Evolutionary conservation across 352 stramenopile genomes (phyloP).

Genomic region (Phytophthora sp.): DNA sequence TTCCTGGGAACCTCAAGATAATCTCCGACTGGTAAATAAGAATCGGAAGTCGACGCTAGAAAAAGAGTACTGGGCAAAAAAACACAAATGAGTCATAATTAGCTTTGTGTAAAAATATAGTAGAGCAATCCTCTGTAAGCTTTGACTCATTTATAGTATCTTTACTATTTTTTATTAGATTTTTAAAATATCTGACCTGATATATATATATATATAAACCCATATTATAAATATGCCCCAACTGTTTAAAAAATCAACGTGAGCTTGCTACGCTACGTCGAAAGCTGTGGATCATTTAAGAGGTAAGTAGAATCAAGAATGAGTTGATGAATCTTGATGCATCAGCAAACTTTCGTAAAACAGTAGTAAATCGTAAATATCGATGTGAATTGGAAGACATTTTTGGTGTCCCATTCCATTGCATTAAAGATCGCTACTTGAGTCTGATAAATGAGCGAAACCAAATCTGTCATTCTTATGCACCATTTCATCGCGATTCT

Average conservation of each 20-base stretch:
- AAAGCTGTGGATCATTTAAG: conserved; percentile 2
- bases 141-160: conserved; percentile 1
- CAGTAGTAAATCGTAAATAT: conserved; percentile 1
- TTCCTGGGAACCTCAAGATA: too few species aligned
- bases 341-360: background rate
- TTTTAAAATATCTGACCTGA: conserved; percentile 6
- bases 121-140: conserved; percentile 7
- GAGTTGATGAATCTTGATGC: background rate
- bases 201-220: conserved; percentile 7
- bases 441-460: background rate
- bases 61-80: too few species aligned
- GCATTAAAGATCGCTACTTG: background rate
- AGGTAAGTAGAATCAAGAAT: background rate
- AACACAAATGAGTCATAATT: too few species aligned
- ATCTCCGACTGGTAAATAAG: too few species aligned
- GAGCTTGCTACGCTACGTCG: background rate
- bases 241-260: background rate
- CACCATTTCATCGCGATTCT: too few species aligned
- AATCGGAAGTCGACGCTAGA: too few species aligned
- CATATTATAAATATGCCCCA: background rate
- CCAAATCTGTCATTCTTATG: background rate
- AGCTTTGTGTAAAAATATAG: conserved; percentile 7
- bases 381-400: background rate
- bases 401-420: conserved; percentile 7
- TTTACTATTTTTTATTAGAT: background rate